These are phyloP conservation scores for Citrus hindsii DNA, from an alignment of 345 rosid species.

Conservation along the genomic window DNA sequence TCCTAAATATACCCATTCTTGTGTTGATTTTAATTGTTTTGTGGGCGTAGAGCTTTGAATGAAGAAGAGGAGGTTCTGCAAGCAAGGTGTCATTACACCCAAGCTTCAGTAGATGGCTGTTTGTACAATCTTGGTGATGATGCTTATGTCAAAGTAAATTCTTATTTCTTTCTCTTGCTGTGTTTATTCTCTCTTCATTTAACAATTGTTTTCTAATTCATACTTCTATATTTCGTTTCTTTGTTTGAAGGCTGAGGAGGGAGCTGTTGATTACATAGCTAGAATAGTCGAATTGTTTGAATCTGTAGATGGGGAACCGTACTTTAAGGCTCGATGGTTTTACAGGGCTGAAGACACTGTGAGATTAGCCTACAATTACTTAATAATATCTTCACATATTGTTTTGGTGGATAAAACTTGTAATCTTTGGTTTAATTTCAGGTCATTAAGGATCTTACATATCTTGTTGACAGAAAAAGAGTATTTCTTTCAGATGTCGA, in stretches of 20 bases:
- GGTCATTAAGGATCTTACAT: slow-evolving; percentile 26
- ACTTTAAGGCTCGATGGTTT: slow-evolving; percentile 37
- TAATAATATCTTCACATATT: not conserved
- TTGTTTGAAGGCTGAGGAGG: slow-evolving; percentile 28
- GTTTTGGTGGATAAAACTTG: not conserved
- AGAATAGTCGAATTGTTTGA: slow-evolving; percentile 37
- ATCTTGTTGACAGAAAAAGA: slow-evolving; percentile 21
- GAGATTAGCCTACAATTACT: slow-evolving; percentile 4
- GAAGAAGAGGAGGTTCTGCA: slow-evolving; percentile 11
- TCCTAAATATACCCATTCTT: not conserved
- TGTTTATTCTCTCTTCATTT: not conserved
- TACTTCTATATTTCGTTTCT: not conserved
- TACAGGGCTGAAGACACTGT: slow-evolving; percentile 42
- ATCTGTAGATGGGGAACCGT: slow-evolving; percentile 13
- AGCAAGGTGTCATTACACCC: slow-evolving; percentile 26
- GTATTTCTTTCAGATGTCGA: slow-evolving; percentile 39
- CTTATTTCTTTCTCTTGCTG: not conserved
- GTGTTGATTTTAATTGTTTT: slow-evolving; percentile 6
- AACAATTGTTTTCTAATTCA: not conserved
- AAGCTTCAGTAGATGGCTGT: slow-evolving; percentile 30
- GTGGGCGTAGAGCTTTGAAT: slow-evolving; percentile 1
- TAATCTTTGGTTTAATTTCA: slow-evolving; percentile 1
- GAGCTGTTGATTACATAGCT: slow-evolving; percentile 29
- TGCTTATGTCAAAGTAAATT: slow-evolving; percentile 32
- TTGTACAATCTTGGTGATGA: slow-evolving; percentile 24